Base-by-base conservation (phyloP, 306 rosid species). In the Medicago arabica region DNA sequence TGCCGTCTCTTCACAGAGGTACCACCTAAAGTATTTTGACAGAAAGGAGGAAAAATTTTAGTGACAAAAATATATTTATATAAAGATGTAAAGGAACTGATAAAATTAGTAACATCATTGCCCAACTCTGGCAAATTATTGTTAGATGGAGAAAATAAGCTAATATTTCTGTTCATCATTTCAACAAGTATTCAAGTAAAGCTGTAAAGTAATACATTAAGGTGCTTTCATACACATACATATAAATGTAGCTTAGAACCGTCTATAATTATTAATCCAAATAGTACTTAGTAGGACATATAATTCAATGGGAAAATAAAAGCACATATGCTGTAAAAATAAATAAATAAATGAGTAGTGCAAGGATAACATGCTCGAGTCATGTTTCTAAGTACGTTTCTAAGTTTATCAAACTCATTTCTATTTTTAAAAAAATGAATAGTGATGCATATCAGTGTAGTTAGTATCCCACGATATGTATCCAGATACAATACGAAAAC, bases 1-100 rank as follows among this genome's bases (percentile, higher is more conserved):
- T 80, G 94, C 91, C 57, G 99, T 85, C 87, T 96, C 99, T 81
- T 85, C 94, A 78, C 84, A 91, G 68, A 96, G 86, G 80, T 90
- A 96, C 99, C 99, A 96, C 99, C 99, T 96, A 80, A 0, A 67
- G 76, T 67, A 77, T 72, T 80, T 67, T 28, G 53, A 75, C 59
- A 82, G 40, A 9, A 79, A 80, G 62, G 13, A 79, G 18, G 72
- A 79, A 66, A 57, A 69, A 34, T 67, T 43, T 40, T 14, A 50
- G 62, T 43, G 28, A 55, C 58, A 75, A 40, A 28, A 71, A 66
- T 64, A 63, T 51, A 72, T 67, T 60, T 16, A 25, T 9, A 62
- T 21, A 1, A 60, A 55, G 11, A 64, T 14, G 36, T 14, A 54
- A 4, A 69, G 9, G 19, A 53, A 71, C 53, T 75, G 39, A 55